Percentiles rank a stretch among this genome's conserved stretches.
phyloP scores from a whole-genome alignment of 2,329 filamentous ascomycete genomes.

The Mycosphaerella sp. region DNA sequence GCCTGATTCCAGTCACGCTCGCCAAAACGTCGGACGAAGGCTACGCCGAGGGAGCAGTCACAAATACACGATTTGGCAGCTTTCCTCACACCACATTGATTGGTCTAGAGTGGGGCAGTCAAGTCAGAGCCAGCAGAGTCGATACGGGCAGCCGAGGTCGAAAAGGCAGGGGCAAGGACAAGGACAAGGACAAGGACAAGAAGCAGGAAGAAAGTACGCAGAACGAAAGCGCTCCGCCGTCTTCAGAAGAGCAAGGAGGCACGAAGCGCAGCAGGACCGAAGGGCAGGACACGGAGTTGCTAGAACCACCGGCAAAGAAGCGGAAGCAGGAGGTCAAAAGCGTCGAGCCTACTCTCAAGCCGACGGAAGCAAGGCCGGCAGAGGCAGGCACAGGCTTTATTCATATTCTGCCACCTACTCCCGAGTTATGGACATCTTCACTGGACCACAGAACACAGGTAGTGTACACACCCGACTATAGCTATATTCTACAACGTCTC shows the following conservation, averaged over 20 bases:
- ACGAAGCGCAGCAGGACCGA: slow-evolving; percentile 14
- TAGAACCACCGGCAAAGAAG: slow-evolving; percentile 29
- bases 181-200: slow-evolving; percentile 37
- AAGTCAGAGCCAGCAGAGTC: slow-evolving; percentile 40
- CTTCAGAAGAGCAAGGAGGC: background rate
- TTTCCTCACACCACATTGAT: slow-evolving; percentile 42
- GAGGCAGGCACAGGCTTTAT: slow-evolving; percentile 63
- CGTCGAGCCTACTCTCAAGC: slow-evolving; percentile 34
- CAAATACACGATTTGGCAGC: slow-evolving; percentile 91
- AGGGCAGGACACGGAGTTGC: slow-evolving; percentile 31
- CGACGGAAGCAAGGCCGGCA: slow-evolving; percentile 49
- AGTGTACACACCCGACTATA: slow-evolving; percentile 81
- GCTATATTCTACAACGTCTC: slow-evolving; percentile 72
- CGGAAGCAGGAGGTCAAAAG: slow-evolving; percentile 23
- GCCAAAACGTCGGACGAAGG: slow-evolving; percentile 36
- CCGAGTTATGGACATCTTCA: slow-evolving; percentile 74
- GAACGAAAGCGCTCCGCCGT: background rate
- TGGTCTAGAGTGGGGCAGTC: too few relatives aligned
- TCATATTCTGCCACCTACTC: slow-evolving; percentile 70
- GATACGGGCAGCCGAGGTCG: slow-evolving; percentile 67
- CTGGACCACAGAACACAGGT: slow-evolving; percentile 78
- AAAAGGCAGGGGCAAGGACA: too few relatives aligned
- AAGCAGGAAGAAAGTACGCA: slow-evolving; percentile 41
- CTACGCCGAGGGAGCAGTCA: slow-evolving; percentile 44
- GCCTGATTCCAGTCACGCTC: slow-evolving; percentile 56